Evolutionary conservation across 2,329 filamentous ascomycete genomes (phyloP).

Genomic region (Xylariaceae sp.): DNA sequence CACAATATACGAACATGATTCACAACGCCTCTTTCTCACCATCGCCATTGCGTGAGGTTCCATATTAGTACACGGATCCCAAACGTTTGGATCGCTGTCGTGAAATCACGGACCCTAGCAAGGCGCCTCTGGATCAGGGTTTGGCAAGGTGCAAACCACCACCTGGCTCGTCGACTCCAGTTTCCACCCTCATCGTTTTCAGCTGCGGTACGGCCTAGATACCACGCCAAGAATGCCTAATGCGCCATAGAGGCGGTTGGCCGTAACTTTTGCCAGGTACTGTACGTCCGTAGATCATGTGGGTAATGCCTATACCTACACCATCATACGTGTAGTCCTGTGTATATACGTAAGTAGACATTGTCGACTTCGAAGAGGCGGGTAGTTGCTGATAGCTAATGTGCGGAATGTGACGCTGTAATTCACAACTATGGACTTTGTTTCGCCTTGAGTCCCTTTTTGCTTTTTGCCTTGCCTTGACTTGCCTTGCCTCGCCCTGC

Average conservation of each 20-base stretch:
- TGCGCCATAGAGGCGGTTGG: background rate
- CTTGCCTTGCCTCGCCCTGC: background rate
- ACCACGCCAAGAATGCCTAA: background rate
- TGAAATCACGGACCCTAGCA: constrained; percentile 11
- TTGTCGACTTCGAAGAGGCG: no score
- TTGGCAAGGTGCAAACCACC: constrained; percentile 1
- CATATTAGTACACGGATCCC: constrained; percentile 14
- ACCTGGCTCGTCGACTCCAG: background rate
- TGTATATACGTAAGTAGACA: no score
- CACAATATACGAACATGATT: background rate
- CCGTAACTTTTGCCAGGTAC: background rate
- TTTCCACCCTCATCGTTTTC: constrained; percentile 3
- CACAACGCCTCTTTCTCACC: constrained; percentile 8
- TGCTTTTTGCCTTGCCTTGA: background rate
- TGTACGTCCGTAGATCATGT: background rate
- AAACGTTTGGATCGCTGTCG: constrained; percentile 12
- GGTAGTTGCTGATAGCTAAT: no score
- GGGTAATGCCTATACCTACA: background rate
- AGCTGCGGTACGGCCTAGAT: constrained; percentile 1
- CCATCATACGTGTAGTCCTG: no score
- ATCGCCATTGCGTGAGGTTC: constrained; percentile 4
- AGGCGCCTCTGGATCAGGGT: constrained; percentile 2
- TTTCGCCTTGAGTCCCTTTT: background rate
- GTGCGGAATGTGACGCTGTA: background rate
- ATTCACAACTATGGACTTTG: background rate